These are phyloP conservation scores for Dioscorea alata DNA, from an alignment of 106 monocot species.

Conservation along the genomic window DNA sequence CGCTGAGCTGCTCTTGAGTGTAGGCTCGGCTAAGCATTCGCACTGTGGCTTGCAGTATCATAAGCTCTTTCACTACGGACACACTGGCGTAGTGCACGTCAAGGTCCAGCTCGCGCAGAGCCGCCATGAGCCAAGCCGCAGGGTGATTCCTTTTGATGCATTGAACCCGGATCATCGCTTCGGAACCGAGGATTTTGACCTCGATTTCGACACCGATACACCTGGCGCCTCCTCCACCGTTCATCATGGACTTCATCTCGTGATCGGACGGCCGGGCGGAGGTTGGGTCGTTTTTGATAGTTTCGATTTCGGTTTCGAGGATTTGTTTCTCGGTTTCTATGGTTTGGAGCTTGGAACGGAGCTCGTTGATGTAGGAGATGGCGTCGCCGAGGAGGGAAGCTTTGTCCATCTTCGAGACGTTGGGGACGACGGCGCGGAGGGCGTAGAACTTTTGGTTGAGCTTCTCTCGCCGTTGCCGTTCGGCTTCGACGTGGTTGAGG, in stretches of 20 bases:
- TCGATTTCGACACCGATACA: slow-evolving; percentile 47
- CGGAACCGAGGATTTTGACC: slow-evolving; percentile 53
- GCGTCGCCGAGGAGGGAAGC: slow-evolving; percentile 89
- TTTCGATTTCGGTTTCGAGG: slow-evolving; percentile 31
- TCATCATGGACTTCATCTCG: neutral
- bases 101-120: slow-evolving; percentile 44
- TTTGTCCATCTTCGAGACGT: slow-evolving; percentile 97
- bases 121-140: slow-evolving; percentile 49
- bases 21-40: slow-evolving; percentile 32
- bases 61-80: slow-evolving; percentile 57
- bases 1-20: slow-evolving; percentile 52
- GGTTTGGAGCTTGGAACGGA: slow-evolving; percentile 28
- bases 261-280: slow-evolving; percentile 4
- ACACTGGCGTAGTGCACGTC: slow-evolving; percentile 61
- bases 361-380: slow-evolving; percentile 76
- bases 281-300: slow-evolving; percentile 29
- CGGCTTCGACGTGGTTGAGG: slow-evolving; percentile 89
- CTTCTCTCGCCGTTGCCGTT: slow-evolving; percentile 85
- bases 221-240: slow-evolving; percentile 4
- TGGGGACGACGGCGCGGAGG: slow-evolving; percentile 87
- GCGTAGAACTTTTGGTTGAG: slow-evolving; percentile 96
- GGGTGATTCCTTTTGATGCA: slow-evolving; percentile 51
- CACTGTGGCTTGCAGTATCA: slow-evolving; percentile 78
- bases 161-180: slow-evolving; percentile 63
- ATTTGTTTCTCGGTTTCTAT: slow-evolving; percentile 45